Evolutionary conservation across 2,329 filamentous ascomycete genomes (phyloP).

Genomic region (Pseudogymnoascus sp.): DNA sequence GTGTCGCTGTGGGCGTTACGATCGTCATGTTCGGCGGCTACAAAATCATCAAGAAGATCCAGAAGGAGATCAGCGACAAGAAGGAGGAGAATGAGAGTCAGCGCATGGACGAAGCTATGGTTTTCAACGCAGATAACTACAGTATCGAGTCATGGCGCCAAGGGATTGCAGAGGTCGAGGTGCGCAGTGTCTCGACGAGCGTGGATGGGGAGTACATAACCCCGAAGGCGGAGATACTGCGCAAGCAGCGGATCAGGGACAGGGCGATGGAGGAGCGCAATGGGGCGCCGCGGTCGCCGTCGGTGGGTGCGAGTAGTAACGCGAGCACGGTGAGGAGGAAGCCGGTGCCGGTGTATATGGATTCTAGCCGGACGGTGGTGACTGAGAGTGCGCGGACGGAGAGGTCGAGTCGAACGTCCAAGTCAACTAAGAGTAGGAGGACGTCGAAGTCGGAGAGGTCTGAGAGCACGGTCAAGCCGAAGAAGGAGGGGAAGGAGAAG

Average conservation of each 20-base stretch:
- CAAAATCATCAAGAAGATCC: conserved; percentile 91
- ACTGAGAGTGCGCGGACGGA: conserved; percentile 15
- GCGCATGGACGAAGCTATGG: conserved; percentile 22
- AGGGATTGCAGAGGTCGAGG: conserved; percentile 27
- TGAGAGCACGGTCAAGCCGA: neutral
- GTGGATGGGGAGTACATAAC: conserved; percentile 30
- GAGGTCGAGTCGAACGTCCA: conserved; percentile 26
- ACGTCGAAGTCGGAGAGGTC: conserved; percentile 17
- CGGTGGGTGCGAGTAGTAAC: neutral
- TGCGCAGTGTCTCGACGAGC: conserved; percentile 24
- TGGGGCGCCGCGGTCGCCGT: neutral
- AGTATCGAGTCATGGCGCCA: conserved; percentile 29
- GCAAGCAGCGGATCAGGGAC: conserved; percentile 21
- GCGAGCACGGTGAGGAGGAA: conserved; percentile 5
- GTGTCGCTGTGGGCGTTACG: conserved; percentile 84
- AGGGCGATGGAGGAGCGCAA: conserved; percentile 21
- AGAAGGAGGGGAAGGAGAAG: neutral
- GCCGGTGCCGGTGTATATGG: neutral
- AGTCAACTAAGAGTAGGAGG: conserved; percentile 15
- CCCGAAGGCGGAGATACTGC: conserved; percentile 23
- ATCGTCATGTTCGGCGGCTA: conserved; percentile 93
- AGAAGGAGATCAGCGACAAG: conserved; percentile 31
- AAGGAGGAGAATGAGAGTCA: conserved; percentile 9
- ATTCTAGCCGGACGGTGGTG: conserved; percentile 11
- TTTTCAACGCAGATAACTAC: conserved; percentile 24